Base-by-base conservation (phyloP, 1,139 yeast genomes). In the Hyphopichia fennica region DNA sequence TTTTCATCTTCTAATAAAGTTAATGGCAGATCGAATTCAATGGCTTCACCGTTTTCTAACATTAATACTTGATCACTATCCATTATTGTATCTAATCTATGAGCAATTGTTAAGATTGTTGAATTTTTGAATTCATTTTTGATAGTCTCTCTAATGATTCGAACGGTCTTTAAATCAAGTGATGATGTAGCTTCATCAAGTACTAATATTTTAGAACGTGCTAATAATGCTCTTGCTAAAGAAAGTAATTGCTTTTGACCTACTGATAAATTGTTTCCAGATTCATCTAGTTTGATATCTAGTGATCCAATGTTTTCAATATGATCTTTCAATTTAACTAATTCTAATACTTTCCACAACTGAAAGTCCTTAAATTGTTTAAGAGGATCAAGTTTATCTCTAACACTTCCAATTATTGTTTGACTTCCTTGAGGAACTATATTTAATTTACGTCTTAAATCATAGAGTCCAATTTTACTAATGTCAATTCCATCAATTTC, bases 111-210 rank as follows among this genome's bases (percentile, higher is more conserved):
- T 38, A 65, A 53, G 31, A 67, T 66, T 10, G 72, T 66, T 41
- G 60, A 62, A 39, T 66, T 62, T 34, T 51, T 57, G 44, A 66
- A 66, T 40, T 65, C 64, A 2, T 51, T 44, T 41, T 69, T 52
- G 29, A 66, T 65, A 1, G 71, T 65, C 19, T 59, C 58, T 45
- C 67, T 71, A 22, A 67, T 63, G 35, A 65, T 56, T 42, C 61
- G 58, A 45, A 65, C 72, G 1, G 72, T 65, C 45, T 64, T 62
- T 4, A 63, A 68, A 50, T 67, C 72, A 19, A 67, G 69, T 2
- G 70, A 61, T n/a, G 71, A 69, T 3, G 72, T 66, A 4, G 72
- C 72, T 46, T 67, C 72, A 46, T 66, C 72, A 34, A 67, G 53
- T 30, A 68, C 59, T 38, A 68, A 56, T 15, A 68, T 58, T 37